A percentile compares a stretch with the other conserved stretches of the same genome.
Conservation (phyloP, 1,139 yeast species). For the Lodderomyces margitis region DNA sequence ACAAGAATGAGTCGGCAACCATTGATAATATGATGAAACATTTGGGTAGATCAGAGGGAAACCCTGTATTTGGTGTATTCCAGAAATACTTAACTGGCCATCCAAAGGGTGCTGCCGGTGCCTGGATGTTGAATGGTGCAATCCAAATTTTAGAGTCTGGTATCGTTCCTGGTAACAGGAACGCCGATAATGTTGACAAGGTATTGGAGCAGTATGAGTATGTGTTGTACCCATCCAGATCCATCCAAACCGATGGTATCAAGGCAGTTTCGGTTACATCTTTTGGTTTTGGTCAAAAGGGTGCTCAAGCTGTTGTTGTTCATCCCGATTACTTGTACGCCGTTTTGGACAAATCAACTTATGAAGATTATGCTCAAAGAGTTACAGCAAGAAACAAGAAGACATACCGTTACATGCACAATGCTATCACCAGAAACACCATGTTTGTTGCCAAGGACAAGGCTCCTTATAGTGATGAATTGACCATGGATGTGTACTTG, state of each 20-base stretch:
- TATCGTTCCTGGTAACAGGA: conserved; percentile 97
- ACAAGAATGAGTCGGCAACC: conserved; percentile 94
- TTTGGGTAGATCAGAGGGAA: conserved; percentile 95
- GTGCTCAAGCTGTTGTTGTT: conserved; percentile 90
- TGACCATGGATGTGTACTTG: conserved; percentile 87
- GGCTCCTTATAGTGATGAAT: conserved; percentile 86
- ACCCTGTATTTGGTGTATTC: conserved; percentile 97
- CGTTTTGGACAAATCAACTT: conserved; percentile 67
- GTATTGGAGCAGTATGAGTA: conserved; percentile 78
- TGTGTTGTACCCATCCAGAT: conserved; percentile 90
- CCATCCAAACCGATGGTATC: conserved; percentile 92
- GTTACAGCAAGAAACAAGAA: conserved; percentile 81
- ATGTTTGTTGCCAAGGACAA: conserved; percentile 91
- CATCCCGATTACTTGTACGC: conserved; percentile 94
- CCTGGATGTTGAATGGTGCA: conserved; percentile 99
- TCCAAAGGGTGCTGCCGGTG: conserved; percentile 99
- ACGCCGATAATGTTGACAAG: conserved; percentile 94
- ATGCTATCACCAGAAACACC: conserved; percentile 87
- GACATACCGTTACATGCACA: conserved; percentile 95
- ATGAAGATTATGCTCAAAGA: conserved; percentile 65
- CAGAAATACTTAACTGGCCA: conserved; percentile 99
- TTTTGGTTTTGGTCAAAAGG: conserved; percentile 99
- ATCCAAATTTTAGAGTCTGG: conserved; percentile 91
- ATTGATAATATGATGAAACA: conserved; percentile 90
- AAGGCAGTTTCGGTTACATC: conserved; percentile 97